Evolutionary conservation across 164 flowering plant genomes (phyloP).

Genomic region (Protea cynaroides): DNA sequence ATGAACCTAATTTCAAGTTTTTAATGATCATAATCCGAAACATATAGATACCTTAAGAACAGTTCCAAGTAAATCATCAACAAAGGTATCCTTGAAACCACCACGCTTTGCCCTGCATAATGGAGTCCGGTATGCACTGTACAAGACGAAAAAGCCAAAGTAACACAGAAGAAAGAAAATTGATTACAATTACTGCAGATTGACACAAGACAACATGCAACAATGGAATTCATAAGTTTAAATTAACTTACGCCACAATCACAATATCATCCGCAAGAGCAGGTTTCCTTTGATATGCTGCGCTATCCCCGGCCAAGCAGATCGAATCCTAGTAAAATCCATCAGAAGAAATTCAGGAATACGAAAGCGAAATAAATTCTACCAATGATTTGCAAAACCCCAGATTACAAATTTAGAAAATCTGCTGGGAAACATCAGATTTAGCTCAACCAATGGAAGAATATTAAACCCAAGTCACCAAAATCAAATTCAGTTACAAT

Average conservation of each 20-base stretch:
- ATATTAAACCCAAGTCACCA: too few species aligned
- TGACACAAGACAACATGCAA: neutral
- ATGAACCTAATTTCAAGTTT: neutral
- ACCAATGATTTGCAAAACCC: neutral
- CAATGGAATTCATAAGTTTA: neutral
- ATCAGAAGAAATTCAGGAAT: too few species aligned
- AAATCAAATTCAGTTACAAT: too few species aligned
- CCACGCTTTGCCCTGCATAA: slow-evolving; percentile 88
- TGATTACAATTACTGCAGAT: neutral
- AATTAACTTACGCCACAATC: slow-evolving; percentile 78
- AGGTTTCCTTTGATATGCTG: slow-evolving; percentile 62
- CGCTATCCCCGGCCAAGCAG: slow-evolving; percentile 77
- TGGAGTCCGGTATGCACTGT: slow-evolving; percentile 70
- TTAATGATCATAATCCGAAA: neutral
- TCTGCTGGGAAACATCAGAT: neutral
- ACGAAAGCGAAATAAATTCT: too few species aligned
- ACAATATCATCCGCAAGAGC: slow-evolving; percentile 88
- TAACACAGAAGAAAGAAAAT: neutral
- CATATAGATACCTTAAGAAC: slow-evolving; percentile 56
- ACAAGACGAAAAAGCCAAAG: neutral
- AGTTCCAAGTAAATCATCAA: slow-evolving; percentile 85
- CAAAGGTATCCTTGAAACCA: slow-evolving; percentile 79
- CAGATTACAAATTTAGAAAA: too few species aligned
- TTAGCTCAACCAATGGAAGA: neutral
- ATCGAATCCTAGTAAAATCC: slow-evolving; percentile 46